Conservation (phyloP, 176 grass and related monocot genomes). For the Sorghum bicolor region Sorghum_bicolor_NCBIv3 NC_012875.2:56062501-56063000, state of each 20-base stretch:
- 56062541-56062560: slow-evolving; percentile 86
- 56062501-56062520: slow-evolving; percentile 70
- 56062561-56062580: slow-evolving; percentile 79
- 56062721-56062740: not conserved
- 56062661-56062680: slow-evolving; percentile 42
- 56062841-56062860: not conserved
- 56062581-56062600: slow-evolving; percentile 73
- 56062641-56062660: slow-evolving; percentile 24
- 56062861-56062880: not conserved
- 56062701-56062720: not conserved
- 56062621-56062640: slow-evolving; percentile 36
- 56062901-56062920: not conserved
- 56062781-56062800: not conserved
- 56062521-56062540: slow-evolving; percentile 89
- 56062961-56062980: not conserved
- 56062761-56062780: not conserved
- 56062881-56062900: not conserved
- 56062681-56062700: not conserved
- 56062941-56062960: not conserved
- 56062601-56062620: slow-evolving; percentile 47
- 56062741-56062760: not conserved
- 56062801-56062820: not conserved
- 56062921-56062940: not conserved
- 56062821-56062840: not conserved
- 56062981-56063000: not conserved